Conservation (phyloP, 2,329 filamentous ascomycete genomes). For the Cordyceps cateniannulata region DNA sequence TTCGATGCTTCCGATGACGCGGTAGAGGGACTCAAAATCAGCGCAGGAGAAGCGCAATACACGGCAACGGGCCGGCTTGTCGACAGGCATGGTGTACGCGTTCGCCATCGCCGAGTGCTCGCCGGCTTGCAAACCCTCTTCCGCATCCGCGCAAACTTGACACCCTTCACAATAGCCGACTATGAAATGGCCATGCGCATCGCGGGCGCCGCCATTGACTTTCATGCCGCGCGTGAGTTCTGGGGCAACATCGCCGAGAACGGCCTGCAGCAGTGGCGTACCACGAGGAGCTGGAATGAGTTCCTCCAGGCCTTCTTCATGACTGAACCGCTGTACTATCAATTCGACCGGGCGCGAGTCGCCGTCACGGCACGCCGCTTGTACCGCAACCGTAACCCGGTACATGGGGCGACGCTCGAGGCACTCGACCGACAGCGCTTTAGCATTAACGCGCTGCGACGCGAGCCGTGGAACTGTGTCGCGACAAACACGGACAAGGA, state of each 20-base stretch:
- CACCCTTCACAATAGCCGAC: slow-evolving; percentile 31
- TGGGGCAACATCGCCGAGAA: slow-evolving; percentile 27
- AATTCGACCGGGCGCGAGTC: slow-evolving; percentile 36
- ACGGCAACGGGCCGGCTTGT: slow-evolving; percentile 31
- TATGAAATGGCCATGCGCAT: slow-evolving; percentile 39
- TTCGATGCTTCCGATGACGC: slow-evolving; percentile 44
- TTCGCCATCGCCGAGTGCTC: slow-evolving; percentile 32
- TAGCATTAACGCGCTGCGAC: slow-evolving; percentile 22
- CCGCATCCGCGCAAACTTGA: slow-evolving; percentile 24
- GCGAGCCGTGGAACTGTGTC: slow-evolving; percentile 26
- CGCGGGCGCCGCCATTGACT: slow-evolving; percentile 39
- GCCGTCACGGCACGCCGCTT: slow-evolving; percentile 34
- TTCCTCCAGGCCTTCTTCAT: slow-evolving; percentile 43
- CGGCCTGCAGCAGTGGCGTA: slow-evolving; percentile 24
- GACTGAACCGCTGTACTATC: slow-evolving; percentile 39
- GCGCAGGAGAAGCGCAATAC: slow-evolving; percentile 32
- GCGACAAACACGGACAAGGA: slow-evolving; percentile 9
- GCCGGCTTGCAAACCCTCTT: slow-evolving; percentile 28
- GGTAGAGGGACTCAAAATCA: slow-evolving; percentile 32
- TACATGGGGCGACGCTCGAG: slow-evolving; percentile 17
- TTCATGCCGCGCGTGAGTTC: slow-evolving; percentile 26
- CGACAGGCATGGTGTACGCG: slow-evolving; percentile 40
- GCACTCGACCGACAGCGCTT: slow-evolving; percentile 25
- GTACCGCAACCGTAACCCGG: slow-evolving; percentile 19
- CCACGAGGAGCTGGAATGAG: slow-evolving; percentile 33